Evolutionary conservation across 257 asterid species (phyloP).

Genomic region (Gardenia jasminoides): DNA sequence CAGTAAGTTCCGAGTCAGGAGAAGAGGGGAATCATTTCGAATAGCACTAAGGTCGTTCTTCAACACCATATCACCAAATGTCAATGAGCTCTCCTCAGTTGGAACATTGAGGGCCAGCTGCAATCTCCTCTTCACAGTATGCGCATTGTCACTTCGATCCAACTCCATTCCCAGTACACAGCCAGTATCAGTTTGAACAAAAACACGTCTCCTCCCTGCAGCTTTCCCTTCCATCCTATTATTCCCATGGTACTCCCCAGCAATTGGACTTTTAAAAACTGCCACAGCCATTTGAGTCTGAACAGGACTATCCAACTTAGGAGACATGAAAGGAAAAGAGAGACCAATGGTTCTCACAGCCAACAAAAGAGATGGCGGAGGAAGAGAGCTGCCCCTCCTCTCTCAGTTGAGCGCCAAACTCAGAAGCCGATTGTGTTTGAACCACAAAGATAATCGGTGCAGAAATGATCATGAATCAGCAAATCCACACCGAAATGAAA

Average conservation of each 20-base stretch:
- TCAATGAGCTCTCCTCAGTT: constrained; percentile 83
- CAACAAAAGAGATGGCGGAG: constrained; percentile 55
- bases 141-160: constrained; percentile 82
- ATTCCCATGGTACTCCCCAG: constrained; percentile 69
- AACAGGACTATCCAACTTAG: constrained; percentile 79
- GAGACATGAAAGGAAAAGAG: constrained; percentile 63
- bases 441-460: constrained; percentile 23
- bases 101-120: constrained; percentile 84
- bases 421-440: constrained; percentile 42
- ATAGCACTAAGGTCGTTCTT: constrained; percentile 86
- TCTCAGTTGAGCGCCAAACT: constrained; percentile 52
- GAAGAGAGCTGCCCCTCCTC: constrained; percentile 52
- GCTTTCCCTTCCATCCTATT: constrained; percentile 62
- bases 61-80: constrained; percentile 81
- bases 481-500: constrained; percentile 27
- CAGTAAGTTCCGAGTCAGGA: constrained; percentile 70
- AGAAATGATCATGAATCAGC: constrained; percentile 47
- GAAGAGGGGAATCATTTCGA: constrained; percentile 81
- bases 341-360: constrained; percentile 38
- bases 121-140: constrained; percentile 85
- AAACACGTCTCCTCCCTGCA: constrained; percentile 71
- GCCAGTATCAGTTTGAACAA: constrained; percentile 90
- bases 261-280: constrained; percentile 66
- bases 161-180: constrained; percentile 93
- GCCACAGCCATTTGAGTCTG: constrained; percentile 98